Evolutionary conservation across 2,329 filamentous ascomycete species (phyloP), one percentile per base, ranked within the genome.

Genomic region (Fusarium camptoceras): DNA sequence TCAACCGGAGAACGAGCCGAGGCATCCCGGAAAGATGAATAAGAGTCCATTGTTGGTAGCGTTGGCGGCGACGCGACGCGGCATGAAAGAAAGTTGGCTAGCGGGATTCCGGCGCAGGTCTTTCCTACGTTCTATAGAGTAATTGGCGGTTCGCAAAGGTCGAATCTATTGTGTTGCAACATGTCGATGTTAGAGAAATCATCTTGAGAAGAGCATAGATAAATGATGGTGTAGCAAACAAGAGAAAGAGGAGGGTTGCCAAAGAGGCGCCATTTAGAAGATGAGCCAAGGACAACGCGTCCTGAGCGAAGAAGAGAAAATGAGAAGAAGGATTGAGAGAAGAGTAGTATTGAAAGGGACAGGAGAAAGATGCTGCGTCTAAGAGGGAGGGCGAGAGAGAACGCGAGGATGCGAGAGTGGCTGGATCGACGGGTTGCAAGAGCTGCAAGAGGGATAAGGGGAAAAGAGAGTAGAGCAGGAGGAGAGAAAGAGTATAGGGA

Each of bases 171-270:
- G 79, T 81, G 84, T 83, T 82, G 81, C 82, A 79, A 82, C 77
- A 83, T 80, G 82, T 83, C 83, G 83, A 81, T 76, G 86, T 88
- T 87, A 88, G 86, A 88, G 79, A 82, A 80, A 79, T 78, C 78
- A 84, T 83, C 80, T 81, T 83, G 77, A 80, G 75, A 55, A 74
- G 55, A 64, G 54, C 64, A 66, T 63, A 66, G 63, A 68, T 34
- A 71, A 64, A 71, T 73, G 67, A 66, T 66, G 71, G 61, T 57
- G 70, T 64, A 66, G 63, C 57, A 63, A 70, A 64, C 57, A 72
- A 66, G 55, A 75, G 73, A 72, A 66, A 61, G 59, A 71, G 42
- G 39, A 70, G 65, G 68, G 49, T 71, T 69, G 74, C 73, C 72
- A 76, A 74, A 75, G 71, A 77, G 71, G 72, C 72, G 62, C 55